Conservation (phyloP, 805 yeast species). For the Saturnispora saitoi region DNA sequence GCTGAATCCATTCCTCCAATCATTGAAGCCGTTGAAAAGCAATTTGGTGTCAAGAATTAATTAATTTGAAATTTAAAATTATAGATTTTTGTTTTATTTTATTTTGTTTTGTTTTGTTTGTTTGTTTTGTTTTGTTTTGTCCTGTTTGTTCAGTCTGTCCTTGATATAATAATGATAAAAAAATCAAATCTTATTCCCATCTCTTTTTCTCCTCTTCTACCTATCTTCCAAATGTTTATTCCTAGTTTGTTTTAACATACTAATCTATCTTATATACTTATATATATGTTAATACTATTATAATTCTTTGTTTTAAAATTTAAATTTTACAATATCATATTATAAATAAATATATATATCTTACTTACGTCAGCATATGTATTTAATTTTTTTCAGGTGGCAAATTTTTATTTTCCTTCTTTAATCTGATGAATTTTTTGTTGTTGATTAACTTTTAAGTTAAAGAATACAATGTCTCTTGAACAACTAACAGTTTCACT, state of each 20-base stretch:
- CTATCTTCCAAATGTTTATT: neutral
- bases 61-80: neutral
- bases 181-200: neutral
- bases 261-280: neutral
- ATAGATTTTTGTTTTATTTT: neutral
- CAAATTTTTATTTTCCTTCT: neutral
- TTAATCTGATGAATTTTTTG: too few relatives aligned
- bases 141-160: neutral
- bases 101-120: neutral
- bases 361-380: neutral
- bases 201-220: neutral
- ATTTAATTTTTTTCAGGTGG: neutral
- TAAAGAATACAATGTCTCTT: constrained; percentile 38
- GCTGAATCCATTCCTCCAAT: constrained; percentile 76
- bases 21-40: constrained; percentile 54
- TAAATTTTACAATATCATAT: too few relatives aligned
- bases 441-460: too few relatives aligned
- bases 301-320: neutral
- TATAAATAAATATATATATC: too few relatives aligned
- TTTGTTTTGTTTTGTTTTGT: neutral
- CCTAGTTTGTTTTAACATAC: neutral
- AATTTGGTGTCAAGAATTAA: constrained; percentile 31
- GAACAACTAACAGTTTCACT: constrained; percentile 64
- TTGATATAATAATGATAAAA: neutral
- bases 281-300: neutral